These are phyloP conservation scores for Sicyos baderoa DNA, from an alignment of 306 rosid species.

Conservation along the genomic window DNA sequence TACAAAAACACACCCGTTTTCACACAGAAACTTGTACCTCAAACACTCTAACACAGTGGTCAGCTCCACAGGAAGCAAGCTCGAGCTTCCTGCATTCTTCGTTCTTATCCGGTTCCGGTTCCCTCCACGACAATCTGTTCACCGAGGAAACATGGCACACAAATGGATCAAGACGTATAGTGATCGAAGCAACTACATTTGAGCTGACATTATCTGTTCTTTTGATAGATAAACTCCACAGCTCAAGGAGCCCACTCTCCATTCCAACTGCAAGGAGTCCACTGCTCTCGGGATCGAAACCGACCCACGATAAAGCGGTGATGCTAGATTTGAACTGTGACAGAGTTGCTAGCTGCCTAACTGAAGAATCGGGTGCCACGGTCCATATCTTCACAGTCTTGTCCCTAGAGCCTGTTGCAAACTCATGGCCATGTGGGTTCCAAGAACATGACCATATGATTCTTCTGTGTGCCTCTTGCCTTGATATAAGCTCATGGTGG, in stretches of 20 bases:
- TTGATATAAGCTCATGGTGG: conserved; percentile 44
- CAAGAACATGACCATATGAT: conserved; percentile 95
- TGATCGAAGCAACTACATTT: conserved; percentile 30
- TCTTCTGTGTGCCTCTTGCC: conserved; percentile 92
- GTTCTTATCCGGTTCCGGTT: conserved; percentile 18
- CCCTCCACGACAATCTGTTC: conserved; percentile 66
- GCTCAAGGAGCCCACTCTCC: conserved; percentile 82
- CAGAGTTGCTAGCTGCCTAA: conserved; percentile 44
- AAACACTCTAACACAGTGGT: conserved; percentile 73
- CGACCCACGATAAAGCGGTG: conserved; percentile 70
- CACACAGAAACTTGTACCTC: conserved; percentile 31
- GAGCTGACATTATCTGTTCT: conserved; percentile 36
- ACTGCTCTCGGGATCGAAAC: conserved; percentile 25
- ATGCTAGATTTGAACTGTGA: conserved; percentile 62
- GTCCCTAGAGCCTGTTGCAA: conserved; percentile 91
- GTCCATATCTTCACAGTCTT: conserved; percentile 81
- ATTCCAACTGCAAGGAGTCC: conserved; percentile 80
- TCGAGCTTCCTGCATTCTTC: conserved; percentile 42
- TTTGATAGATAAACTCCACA: conserved; percentile 56
- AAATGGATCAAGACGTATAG: conserved; percentile 39
- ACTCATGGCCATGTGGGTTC: conserved; percentile 82
- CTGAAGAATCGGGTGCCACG: conserved; percentile 36
- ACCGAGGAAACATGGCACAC: conserved; percentile 75
- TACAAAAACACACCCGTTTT: not conserved
- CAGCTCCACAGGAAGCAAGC: conserved; percentile 89